These are phyloP conservation scores for Pythium biforme DNA, from an alignment of 352 stramenopile species.

Conservation along the genomic window DNA sequence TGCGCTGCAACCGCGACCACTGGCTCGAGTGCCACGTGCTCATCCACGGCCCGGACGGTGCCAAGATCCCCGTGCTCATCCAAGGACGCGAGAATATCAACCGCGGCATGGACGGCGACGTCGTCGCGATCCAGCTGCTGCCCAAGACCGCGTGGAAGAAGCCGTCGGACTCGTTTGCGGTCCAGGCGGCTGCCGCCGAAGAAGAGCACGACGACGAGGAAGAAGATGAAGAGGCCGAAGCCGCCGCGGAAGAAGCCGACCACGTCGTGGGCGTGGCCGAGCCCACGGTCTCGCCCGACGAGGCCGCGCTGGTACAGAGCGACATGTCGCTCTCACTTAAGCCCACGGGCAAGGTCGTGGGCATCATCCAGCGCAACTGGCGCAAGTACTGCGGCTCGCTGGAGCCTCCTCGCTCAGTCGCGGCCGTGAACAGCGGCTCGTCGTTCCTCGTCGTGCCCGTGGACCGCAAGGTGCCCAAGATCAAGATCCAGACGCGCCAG, in stretches of 20 bases:
- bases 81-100: conserved; percentile 92
- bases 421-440: conserved; percentile 38
- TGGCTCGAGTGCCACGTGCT: conserved; percentile 80
- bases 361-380: conserved; percentile 93
- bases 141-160: conserved; percentile 81
- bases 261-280: conserved; percentile 49
- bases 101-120: conserved; percentile 96
- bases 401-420: conserved; percentile 58
- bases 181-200: conserved; percentile 37
- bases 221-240: conserved; percentile 41
- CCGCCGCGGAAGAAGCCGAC: conserved; percentile 19
- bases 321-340: conserved; percentile 53
- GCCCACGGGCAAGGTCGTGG: conserved; percentile 83
- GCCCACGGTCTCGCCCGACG: conserved; percentile 62
- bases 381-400: conserved; percentile 94
- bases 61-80: conserved; percentile 69
- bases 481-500: conserved; percentile 93
- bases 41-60: conserved; percentile 63
- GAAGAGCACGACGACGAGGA: conserved; percentile 46
- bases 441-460: conserved; percentile 84
- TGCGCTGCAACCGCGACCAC: conserved; percentile 86
- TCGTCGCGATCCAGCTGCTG: conserved; percentile 96
- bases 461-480: conserved; percentile 91
- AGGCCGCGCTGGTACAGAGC: conserved; percentile 56
- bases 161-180: conserved; percentile 64